Conservation (phyloP, 352 stramenopile species). For the Pythium guiyangense region DNA sequence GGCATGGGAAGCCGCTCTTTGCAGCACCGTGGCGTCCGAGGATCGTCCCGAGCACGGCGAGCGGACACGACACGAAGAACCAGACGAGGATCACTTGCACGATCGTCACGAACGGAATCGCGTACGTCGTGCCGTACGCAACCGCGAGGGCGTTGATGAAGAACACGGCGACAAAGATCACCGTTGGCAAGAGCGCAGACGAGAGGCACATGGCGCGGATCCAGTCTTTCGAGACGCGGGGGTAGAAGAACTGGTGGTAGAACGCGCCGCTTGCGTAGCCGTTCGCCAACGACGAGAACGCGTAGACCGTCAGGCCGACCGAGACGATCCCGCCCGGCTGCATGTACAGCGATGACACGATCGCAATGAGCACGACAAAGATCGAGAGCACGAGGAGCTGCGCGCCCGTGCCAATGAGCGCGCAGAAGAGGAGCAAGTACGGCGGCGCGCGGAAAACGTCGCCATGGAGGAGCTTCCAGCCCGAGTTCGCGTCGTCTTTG, state of each 20-base stretch:
- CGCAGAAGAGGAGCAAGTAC: conserved; percentile 93
- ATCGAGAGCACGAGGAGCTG: conserved; percentile 94
- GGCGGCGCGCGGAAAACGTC: conserved; percentile 92
- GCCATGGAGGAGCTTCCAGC: conserved; percentile 96
- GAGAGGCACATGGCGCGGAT: conserved; percentile 87
- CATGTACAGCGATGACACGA: conserved; percentile 94
- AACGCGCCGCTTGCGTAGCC: conserved; percentile 87
- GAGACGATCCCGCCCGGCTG: conserved; percentile 95
- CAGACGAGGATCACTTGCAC: conserved; percentile 94
- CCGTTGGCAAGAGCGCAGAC: conserved; percentile 61
- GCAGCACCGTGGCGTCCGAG: conserved; percentile 92
- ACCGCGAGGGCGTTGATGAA: conserved; percentile 86
- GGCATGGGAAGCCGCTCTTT: conserved; percentile 84
- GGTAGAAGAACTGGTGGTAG: conserved; percentile 92
- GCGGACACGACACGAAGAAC: conserved; percentile 96
- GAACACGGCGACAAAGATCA: conserved; percentile 84
- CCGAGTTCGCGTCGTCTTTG: conserved; percentile 82
- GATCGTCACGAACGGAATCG: conserved; percentile 83
- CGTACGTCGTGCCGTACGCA: conserved; percentile 81
- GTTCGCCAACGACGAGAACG: conserved; percentile 89
- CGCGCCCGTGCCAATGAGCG: conserved; percentile 93
- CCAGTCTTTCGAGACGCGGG: conserved; percentile 88
- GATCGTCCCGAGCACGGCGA: conserved; percentile 96
- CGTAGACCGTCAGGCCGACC: conserved; percentile 94
- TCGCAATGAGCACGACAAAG: conserved; percentile 95